Percentiles rank a stretch among this genome's conserved stretches.
Evolutionary conservation across 495 filamentous ascomycete species (phyloP).

Genomic region (Trichocladium uniseriatum): DNA sequence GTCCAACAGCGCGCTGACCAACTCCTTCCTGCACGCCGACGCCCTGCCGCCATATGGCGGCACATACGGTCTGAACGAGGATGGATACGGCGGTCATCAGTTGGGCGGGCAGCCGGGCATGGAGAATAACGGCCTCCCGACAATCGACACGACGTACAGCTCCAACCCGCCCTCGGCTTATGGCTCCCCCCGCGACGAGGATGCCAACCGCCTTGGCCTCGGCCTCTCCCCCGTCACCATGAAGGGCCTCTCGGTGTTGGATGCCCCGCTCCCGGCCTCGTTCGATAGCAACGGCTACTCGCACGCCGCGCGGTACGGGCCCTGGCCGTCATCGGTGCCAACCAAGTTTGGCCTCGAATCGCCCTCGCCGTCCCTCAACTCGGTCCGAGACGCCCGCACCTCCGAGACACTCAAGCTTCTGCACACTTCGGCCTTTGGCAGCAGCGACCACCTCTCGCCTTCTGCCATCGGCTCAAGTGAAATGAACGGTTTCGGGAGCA

Average conservation of each 20-base stretch:
- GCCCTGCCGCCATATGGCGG: constrained; percentile 31
- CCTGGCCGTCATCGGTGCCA: constrained; percentile 86
- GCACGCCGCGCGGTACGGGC: constrained; percentile 77
- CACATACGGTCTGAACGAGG: constrained; percentile 34
- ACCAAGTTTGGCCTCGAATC: constrained; percentile 89
- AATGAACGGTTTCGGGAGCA: constrained; percentile 41
- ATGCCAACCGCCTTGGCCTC: constrained; percentile 45
- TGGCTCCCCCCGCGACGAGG: constrained; percentile 79
- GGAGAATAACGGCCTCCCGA: constrained; percentile 53
- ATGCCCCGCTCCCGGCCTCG: constrained; percentile 87
- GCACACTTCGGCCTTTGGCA: constrained; percentile 77
- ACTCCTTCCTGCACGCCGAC: constrained; percentile 71
- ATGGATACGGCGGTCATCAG: constrained; percentile 35
- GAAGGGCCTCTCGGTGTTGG: constrained; percentile 71
- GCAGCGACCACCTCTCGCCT: constrained; percentile 34
- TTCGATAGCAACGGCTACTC: constrained; percentile 97
- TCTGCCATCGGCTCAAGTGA: constrained; percentile 45
- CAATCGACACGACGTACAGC: constrained; percentile 70
- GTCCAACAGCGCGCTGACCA: constrained; percentile 68
- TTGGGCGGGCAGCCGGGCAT: constrained; percentile 37
- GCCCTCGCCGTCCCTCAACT: constrained; percentile 63
- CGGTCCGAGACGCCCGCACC: constrained; percentile 47
- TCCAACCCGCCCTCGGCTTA: constrained; percentile 71
- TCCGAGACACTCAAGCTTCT: constrained; percentile 70
- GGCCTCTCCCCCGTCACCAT: constrained; percentile 64